Base-by-base conservation (phyloP, 805 yeast species). In the Saturnispora zaruensis region DNA sequence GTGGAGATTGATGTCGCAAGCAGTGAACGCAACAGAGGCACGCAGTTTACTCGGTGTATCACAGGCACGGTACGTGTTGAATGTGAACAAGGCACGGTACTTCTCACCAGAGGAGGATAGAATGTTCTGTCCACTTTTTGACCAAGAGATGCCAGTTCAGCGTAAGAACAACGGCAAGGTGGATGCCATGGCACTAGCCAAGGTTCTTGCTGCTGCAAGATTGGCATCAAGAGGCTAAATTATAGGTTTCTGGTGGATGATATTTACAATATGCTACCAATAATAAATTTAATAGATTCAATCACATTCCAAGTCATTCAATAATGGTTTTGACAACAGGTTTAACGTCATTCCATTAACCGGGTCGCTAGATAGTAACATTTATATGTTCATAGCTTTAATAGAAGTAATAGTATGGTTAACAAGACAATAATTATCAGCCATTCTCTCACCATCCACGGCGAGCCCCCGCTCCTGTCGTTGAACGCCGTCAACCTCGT, bases 391-490 rank as follows among this genome's bases (percentile, higher is more conserved):
- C 34, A 48, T 34, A 48, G 32, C 43, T 43, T 64, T 50, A 78
- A 55, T 26, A 78, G 57, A 4, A 77, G 52, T 14, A 78, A 56
- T 45, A 78, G 57, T 20, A 78, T 65, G n/a, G 76, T 40, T 2
- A 70, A 56, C 49, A 78, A 59, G 3, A 70, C 63, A 1, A 74
- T 54, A 8, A 78, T 78, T 0, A 74, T 69, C 30, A 70, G 56
- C 71, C 82, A 77, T 32, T 74, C 76, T 0, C 77, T 76, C 54
- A 75, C 18, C 11, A 48, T 34, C 25, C 33, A 48, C 5, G 34
- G 13, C 3, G 42, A 25, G 18, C 36, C n/a, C 8, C 46, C 33
- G 20, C 37, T 42, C 11, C 21, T 28, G 16, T 63, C 63, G 33
- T 68, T 67, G 47, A 75, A 75, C 26, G 60, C 61, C 6, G 59